Evolutionary conservation across 257 asterid genomes (phyloP).

Genomic region (Nicotiana paniculata): DNA sequence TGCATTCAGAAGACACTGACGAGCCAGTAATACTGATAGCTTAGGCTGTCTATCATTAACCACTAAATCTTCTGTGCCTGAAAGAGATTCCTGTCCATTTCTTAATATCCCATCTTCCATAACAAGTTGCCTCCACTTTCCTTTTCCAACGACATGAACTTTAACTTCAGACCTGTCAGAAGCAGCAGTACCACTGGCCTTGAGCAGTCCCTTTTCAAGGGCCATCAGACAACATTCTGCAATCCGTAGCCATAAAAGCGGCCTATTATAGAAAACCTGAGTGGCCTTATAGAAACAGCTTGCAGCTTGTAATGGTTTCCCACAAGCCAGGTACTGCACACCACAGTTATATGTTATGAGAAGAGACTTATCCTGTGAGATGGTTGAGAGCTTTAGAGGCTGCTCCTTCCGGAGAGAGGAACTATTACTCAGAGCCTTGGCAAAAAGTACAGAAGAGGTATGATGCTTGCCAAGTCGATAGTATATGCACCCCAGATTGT

Average conservation of each 20-base stretch:
- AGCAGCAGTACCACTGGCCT: constrained; percentile 21
- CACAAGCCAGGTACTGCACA: constrained; percentile 62
- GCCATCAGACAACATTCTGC: constrained; percentile 95
- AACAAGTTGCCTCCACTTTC: constrained; percentile 82
- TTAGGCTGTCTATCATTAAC: constrained; percentile 31
- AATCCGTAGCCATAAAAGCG: constrained; percentile 76
- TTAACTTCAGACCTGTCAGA: constrained; percentile 40
- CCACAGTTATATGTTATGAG: constrained; percentile 73
- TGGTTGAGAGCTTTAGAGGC: constrained; percentile 47
- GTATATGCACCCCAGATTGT: constrained; percentile 86
- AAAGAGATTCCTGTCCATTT: constrained; percentile 21
- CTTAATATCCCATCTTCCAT: constrained; percentile 30
- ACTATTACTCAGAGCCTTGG: constrained; percentile 60
- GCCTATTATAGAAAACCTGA: constrained; percentile 44
- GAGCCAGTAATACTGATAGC: constrained; percentile 59
- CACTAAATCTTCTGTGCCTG: constrained; percentile 26
- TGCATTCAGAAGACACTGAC: constrained; percentile 68
- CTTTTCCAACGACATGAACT: constrained; percentile 69
- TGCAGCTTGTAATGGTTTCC: constrained; percentile 73
- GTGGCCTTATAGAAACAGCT: constrained; percentile 67
- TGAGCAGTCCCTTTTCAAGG: constrained; percentile 60
- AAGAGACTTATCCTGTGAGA: constrained; percentile 65
- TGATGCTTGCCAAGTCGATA: constrained; percentile 70
- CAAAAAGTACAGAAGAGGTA: constrained; percentile 56
- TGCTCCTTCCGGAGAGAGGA: constrained; percentile 48